phyloP scores from a whole-genome alignment of 371 early-diverging fungal species.

The Mucor ambiguus region DNA sequence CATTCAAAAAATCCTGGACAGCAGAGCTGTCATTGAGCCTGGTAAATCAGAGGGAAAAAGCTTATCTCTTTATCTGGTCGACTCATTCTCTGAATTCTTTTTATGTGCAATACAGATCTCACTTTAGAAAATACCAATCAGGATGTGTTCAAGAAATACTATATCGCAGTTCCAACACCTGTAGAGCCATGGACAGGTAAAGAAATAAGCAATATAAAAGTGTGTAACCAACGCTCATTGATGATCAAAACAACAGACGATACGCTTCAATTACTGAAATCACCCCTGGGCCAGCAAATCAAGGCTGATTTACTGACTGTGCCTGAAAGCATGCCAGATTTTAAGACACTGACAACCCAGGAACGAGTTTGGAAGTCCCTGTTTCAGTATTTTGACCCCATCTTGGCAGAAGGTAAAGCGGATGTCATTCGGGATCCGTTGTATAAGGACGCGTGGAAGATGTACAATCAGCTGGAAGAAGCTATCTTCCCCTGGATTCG shows the following conservation, averaged over 20 bases:
- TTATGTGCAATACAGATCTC: constrained; percentile 10
- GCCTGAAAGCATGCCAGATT: constrained; percentile 28
- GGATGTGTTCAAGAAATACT: constrained; percentile 21
- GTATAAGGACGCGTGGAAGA: constrained; percentile 23
- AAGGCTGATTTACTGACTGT: constrained; percentile 25
- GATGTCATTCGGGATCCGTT: constrained; percentile 19
- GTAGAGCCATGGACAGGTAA: constrained; percentile 29
- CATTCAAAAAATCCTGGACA: constrained; percentile 9
- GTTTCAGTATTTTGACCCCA: constrained; percentile 37
- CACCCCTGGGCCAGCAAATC: constrained; percentile 28
- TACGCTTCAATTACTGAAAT: constrained; percentile 18
- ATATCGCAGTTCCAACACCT: constrained; percentile 26
- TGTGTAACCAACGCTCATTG: background rate
- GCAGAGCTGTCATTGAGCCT: constrained; percentile 28
- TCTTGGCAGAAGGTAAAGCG: constrained; percentile 25
- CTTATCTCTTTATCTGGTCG: background rate
- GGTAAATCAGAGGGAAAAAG: constrained; percentile 7
- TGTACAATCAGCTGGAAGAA: constrained; percentile 28
- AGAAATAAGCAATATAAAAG: background rate
- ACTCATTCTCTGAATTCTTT: background rate
- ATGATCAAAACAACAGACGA: constrained; percentile 8
- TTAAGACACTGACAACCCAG: constrained; percentile 28
- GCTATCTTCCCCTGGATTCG: constrained; percentile 35
- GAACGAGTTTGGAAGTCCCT: constrained; percentile 34
- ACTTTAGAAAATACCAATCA: constrained; percentile 18